These are phyloP conservation scores for Trichomonascaceae sp. DNA, from an alignment of 1,139 yeast species.

Conservation along the genomic window DNA sequence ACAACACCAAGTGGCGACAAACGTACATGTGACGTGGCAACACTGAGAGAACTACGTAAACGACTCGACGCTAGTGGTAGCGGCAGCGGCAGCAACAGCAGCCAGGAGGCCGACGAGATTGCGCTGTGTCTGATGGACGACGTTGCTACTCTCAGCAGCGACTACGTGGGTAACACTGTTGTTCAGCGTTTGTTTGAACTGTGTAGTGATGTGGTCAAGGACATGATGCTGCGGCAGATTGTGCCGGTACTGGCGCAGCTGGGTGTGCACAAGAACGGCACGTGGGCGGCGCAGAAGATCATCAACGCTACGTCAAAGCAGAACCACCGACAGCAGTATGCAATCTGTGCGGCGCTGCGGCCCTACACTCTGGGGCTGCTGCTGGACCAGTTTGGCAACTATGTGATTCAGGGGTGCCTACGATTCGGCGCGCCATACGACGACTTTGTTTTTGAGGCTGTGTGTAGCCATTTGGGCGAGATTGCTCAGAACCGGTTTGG, in stretches of 20 bases:
- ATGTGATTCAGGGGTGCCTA: constrained; percentile 87
- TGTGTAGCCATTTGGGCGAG: constrained; percentile 65
- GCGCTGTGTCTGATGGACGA: constrained; percentile 81
- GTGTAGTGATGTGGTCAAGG: constrained; percentile 59
- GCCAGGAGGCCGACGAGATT: constrained; percentile 62
- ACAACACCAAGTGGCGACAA: too few relatives aligned
- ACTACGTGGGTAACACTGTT: constrained; percentile 89
- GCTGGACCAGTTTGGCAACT: constrained; percentile 93
- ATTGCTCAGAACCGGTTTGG: constrained; percentile 89
- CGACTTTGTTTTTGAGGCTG: constrained; percentile 78
- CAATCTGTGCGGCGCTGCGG: constrained; percentile 57
- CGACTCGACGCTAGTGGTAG: too few relatives aligned
- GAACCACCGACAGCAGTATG: constrained; percentile 43
- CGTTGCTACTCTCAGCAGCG: constrained; percentile 82
- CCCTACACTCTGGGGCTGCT: constrained; percentile 80
- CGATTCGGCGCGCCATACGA: constrained; percentile 82
- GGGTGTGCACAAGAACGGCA: constrained; percentile 94
- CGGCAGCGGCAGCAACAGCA: constrained; percentile 27
- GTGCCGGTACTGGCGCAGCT: constrained; percentile 77
- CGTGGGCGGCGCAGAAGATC: constrained; percentile 98
- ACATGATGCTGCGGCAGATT: constrained; percentile 68
- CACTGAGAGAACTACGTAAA: constrained; percentile 45
- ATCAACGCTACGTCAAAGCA: constrained; percentile 51
- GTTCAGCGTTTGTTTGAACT: constrained; percentile 79
- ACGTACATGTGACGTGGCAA: constrained; percentile 79